A percentile compares a stretch with the other conserved stretches of the same genome.
Conservation (phyloP, 2,329 filamentous ascomycete species). For the Aspergillus tamarii region DNA sequence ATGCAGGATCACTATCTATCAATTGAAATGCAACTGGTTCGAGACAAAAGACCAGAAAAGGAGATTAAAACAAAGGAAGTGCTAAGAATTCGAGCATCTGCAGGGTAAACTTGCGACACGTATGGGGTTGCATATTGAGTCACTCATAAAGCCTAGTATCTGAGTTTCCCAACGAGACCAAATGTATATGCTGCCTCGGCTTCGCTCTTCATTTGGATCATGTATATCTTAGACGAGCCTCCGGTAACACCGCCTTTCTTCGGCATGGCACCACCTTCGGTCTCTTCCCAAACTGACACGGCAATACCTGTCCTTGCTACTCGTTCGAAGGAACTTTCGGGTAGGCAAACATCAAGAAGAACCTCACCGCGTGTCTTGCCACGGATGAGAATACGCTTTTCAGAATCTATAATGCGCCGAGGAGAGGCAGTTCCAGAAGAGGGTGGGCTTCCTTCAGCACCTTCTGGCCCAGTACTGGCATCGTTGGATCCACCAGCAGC, state of each 20-base stretch:
- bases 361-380: constrained; percentile 68
- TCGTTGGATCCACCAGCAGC: constrained; percentile 56
- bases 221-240: constrained; percentile 62
- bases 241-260: constrained; percentile 62
- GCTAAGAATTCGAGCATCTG: not conserved
- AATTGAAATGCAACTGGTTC: not conserved
- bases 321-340: constrained; percentile 80
- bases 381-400: constrained; percentile 83
- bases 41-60: not conserved
- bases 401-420: constrained; percentile 63
- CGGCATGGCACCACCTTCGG: constrained; percentile 62
- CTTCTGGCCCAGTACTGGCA: constrained; percentile 26
- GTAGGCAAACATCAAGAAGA: constrained; percentile 80
- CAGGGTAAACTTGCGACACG: not conserved
- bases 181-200: constrained; percentile 59
- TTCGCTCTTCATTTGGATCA: constrained; percentile 64
- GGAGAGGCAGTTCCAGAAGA: constrained; percentile 37
- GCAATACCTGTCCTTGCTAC: constrained; percentile 85
- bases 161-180: constrained; percentile 55
- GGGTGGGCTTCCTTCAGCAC: constrained; percentile 29
- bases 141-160: constrained; percentile 42
- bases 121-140: not conserved
- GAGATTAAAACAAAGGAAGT: not conserved
- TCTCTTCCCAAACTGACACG: constrained; percentile 83
- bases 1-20: constrained; percentile 1